Conservation (phyloP, 179 eudicot genomes). For the Beta corolliflora region DNA sequence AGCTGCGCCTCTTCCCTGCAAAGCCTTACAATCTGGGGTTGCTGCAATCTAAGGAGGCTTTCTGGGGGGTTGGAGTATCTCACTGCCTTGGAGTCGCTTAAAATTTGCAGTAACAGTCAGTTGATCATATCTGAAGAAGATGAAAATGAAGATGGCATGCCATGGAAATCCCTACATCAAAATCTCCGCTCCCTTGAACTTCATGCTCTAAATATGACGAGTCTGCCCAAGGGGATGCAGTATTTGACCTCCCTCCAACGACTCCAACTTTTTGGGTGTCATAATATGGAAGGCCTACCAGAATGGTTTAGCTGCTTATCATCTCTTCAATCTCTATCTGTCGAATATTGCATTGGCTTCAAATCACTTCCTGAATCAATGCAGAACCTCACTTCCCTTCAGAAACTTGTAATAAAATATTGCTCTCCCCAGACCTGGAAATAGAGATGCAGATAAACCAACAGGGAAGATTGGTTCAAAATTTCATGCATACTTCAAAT, state of each 20-base stretch:
- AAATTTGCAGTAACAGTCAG: neutral
- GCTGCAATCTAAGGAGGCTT: neutral
- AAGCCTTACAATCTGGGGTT: accelerated
- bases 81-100: slow-evolving; percentile 13
- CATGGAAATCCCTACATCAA: slow-evolving; percentile 10
- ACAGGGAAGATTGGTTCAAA: too few relatives aligned
- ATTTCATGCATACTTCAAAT: too few relatives aligned
- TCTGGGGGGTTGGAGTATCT: slow-evolving; percentile 15
- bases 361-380: neutral
- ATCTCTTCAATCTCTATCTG: too few relatives aligned
- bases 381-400: neutral
- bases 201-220: neutral
- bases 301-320: too few relatives aligned
- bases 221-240: slow-evolving; percentile 10
- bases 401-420: neutral
- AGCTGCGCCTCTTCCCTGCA: neutral
- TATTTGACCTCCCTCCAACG: slow-evolving; percentile 1
- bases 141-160: neutral
- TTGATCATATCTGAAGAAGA: neutral
- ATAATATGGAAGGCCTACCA: neutral
- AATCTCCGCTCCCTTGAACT: neutral
- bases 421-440: too few relatives aligned
- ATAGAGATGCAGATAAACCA: too few relatives aligned
- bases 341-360: neutral
- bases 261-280: neutral